A percentile compares a stretch with the other conserved stretches of the same genome.
Evolutionary conservation across 306 rosid genomes (phyloP).

Genomic region (Argentina anserina): DNA sequence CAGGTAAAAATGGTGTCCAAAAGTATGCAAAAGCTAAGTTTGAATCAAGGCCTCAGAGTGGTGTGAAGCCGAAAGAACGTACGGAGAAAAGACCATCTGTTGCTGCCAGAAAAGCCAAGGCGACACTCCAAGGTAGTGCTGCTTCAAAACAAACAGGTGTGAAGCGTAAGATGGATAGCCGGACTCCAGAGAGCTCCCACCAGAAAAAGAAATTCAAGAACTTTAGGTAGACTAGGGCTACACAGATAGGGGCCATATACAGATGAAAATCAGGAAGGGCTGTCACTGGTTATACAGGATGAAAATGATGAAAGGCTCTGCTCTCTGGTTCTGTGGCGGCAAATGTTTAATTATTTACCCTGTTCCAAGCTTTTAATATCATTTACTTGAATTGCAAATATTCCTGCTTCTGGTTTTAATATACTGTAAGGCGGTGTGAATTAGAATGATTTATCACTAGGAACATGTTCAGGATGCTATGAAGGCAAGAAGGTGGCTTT

Average conservation of each 20-base stretch:
- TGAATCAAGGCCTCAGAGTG: conserved; percentile 20
- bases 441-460: not conserved
- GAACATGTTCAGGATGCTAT: not conserved
- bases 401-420: not conserved
- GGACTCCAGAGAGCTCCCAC: conserved; percentile 60
- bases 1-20: conserved; percentile 56
- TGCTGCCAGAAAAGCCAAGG: conserved; percentile 68
- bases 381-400: not conserved
- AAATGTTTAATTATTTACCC: not conserved
- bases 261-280: not conserved
- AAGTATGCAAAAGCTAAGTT: conserved; percentile 39
- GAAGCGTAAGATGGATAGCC: conserved; percentile 78
- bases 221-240: conserved; percentile 35
- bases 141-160: conserved; percentile 50
- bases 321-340: not conserved
- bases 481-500: not conserved
- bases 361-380: not conserved
- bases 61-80: conserved; percentile 43
- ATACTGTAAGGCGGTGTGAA: not conserved
- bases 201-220: conserved; percentile 47
- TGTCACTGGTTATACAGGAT: not conserved
- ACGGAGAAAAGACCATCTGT: conserved; percentile 72
- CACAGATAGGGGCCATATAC: not conserved
- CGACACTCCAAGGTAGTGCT: conserved; percentile 27
- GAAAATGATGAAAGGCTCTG: not conserved